These are phyloP conservation scores for Atkinsonella texensis DNA, from an alignment of 2,329 filamentous ascomycete genomes.

Conservation along the genomic window DNA sequence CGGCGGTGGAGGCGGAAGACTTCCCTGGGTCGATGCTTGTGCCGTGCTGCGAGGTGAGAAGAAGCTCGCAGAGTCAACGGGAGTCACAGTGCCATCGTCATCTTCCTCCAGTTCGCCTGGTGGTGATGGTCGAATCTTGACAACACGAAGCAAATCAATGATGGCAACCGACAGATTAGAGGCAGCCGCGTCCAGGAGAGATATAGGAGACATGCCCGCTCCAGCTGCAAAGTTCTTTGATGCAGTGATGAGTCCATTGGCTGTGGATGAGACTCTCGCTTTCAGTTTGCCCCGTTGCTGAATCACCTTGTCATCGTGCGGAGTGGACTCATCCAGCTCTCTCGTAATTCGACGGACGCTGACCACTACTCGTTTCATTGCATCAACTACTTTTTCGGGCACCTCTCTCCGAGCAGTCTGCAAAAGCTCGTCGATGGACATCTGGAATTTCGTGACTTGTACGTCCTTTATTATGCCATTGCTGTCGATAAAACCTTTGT, in stretches of 20 bases:
- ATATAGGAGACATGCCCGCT: constrained; percentile 82
- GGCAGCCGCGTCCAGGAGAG: constrained; percentile 81
- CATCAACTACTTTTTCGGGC: constrained; percentile 63
- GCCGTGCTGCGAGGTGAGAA: constrained; percentile 45
- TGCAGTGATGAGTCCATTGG: constrained; percentile 91
- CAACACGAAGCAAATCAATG: constrained; percentile 70
- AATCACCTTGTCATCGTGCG: constrained; percentile 39
- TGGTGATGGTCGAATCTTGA: constrained; percentile 72
- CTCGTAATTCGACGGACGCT: constrained; percentile 75
- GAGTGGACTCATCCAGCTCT: constrained; percentile 53
- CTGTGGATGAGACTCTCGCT: constrained; percentile 75
- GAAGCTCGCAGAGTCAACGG: constrained; percentile 56
- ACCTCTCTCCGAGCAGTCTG: constrained; percentile 63
- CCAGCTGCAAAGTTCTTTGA: constrained; percentile 82
- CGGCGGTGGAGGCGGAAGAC: constrained; percentile 38
- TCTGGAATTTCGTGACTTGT: constrained; percentile 89
- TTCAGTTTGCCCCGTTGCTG: constrained; percentile 61
- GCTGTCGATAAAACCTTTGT: constrained; percentile 55
- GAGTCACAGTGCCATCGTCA: constrained; percentile 53
- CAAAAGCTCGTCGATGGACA: constrained; percentile 83
- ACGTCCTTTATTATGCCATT: constrained; percentile 79
- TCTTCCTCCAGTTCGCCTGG: constrained; percentile 66
- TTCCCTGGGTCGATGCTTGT: constrained; percentile 23
- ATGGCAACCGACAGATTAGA: constrained; percentile 79
- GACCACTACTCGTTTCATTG: constrained; percentile 77